A percentile compares a stretch with the other conserved stretches of the same genome.
These are phyloP conservation scores for Kluyveromyces wickerhamii DNA, from an alignment of 805 yeast species.

Conservation along the genomic window DNA sequence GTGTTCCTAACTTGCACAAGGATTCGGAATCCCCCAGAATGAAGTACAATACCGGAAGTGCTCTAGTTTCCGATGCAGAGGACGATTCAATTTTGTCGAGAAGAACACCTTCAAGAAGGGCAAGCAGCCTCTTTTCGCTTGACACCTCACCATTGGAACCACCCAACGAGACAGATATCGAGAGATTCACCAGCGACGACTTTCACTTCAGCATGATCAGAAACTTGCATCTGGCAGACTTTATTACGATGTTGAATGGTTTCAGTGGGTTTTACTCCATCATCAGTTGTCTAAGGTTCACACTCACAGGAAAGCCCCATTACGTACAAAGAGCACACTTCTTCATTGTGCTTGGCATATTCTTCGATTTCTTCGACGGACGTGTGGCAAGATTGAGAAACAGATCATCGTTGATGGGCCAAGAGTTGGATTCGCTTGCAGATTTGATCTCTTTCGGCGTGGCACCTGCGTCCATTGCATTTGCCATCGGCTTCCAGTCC, in stretches of 20 bases:
- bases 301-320: slow-evolving; percentile 58
- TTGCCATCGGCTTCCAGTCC: slow-evolving; percentile 81
- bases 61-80: slow-evolving; percentile 10
- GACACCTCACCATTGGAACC: slow-evolving; percentile 57
- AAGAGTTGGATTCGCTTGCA: slow-evolving; percentile 93
- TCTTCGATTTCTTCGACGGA: slow-evolving; percentile 95
- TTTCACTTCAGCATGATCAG: slow-evolving; percentile 83
- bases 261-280: slow-evolving; percentile 90
- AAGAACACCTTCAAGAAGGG: slow-evolving; percentile 40
- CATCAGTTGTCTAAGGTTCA: slow-evolving; percentile 74
- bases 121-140: slow-evolving; percentile 46
- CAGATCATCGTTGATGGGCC: slow-evolving; percentile 90
- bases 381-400: slow-evolving; percentile 92
- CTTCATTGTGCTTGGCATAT: slow-evolving; percentile 82
- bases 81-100: slow-evolving; percentile 12
- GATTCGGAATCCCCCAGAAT: background rate
- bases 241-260: slow-evolving; percentile 89
- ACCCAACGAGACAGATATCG: slow-evolving; percentile 69
- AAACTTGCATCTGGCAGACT: slow-evolving; percentile 90
- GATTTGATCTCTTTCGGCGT: slow-evolving; percentile 93
- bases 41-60: slow-evolving; percentile 2
- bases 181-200: slow-evolving; percentile 71
- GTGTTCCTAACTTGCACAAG: background rate
- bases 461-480: slow-evolving; percentile 90
- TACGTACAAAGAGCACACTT: slow-evolving; percentile 83